Conservation (phyloP, 2,329 filamentous ascomycete genomes). For the Cucurbitaria berberidis region DNA sequence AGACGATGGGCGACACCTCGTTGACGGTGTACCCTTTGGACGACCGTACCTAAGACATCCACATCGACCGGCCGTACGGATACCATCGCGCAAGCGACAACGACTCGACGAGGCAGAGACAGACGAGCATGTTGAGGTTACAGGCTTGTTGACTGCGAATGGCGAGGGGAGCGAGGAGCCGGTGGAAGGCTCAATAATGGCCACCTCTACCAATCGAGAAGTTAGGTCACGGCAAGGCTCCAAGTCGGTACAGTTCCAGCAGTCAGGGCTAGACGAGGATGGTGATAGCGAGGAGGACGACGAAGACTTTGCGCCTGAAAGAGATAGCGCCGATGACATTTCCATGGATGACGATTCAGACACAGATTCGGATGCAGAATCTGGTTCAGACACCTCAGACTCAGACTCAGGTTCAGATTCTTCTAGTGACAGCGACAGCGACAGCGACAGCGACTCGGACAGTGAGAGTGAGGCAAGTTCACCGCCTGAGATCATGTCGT, state of each 20-base stretch:
- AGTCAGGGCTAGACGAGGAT: conserved; percentile 13
- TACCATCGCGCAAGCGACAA: conserved; percentile 75
- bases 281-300: conserved; percentile 29
- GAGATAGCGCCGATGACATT: conserved; percentile 17
- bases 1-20: conserved; percentile 75
- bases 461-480: conserved; percentile 45
- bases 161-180: conserved; percentile 2
- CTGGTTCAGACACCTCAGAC: conserved; percentile 29
- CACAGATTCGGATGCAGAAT: conserved; percentile 18
- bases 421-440: conserved; percentile 48
- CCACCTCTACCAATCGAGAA: not conserved
- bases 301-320: conserved; percentile 35
- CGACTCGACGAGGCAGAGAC: conserved; percentile 42
- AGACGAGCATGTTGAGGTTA: conserved; percentile 16
- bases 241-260: conserved; percentile 35
- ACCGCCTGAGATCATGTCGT: conserved; percentile 32
- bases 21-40: conserved; percentile 87
- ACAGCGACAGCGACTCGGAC: conserved; percentile 49
- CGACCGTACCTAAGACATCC: conserved; percentile 68
- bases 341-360: conserved; percentile 14
- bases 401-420: conserved; percentile 34
- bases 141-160: conserved; percentile 18
- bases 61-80: conserved; percentile 69
- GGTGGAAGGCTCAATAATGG: not conserved
- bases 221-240: not conserved